These are phyloP conservation scores for Candida namnaoensis DNA, from an alignment of 805 yeast genomes.

Conservation along the genomic window DNA sequence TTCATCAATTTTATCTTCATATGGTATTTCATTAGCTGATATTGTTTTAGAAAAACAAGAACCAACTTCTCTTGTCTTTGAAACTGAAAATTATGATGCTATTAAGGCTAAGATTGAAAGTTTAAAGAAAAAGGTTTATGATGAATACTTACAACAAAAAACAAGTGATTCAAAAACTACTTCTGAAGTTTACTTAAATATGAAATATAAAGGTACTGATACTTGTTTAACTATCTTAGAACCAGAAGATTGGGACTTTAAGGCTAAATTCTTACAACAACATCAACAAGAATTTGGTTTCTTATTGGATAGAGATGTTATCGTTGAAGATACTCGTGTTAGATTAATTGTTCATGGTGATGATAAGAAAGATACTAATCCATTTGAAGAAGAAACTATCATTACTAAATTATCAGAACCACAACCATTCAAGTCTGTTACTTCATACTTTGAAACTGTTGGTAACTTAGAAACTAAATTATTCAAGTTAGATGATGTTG, in stretches of 20 bases:
- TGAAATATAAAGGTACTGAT: slow-evolving; percentile 32
- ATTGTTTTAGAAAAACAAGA: slow-evolving; percentile 14
- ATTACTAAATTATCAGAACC: neutral
- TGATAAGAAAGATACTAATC: slow-evolving; percentile 9
- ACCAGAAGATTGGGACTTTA: slow-evolving; percentile 6
- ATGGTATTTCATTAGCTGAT: slow-evolving; percentile 29
- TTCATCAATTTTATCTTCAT: slow-evolving; percentile 33
- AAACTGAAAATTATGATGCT: slow-evolving; percentile 6
- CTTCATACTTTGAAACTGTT: neutral
- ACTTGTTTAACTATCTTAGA: slow-evolving; percentile 24
- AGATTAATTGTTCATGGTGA: slow-evolving; percentile 14
- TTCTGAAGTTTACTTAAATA: slow-evolving; percentile 25
- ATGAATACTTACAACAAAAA: slow-evolving; percentile 4
- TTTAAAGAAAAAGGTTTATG: neutral
- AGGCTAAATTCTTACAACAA: slow-evolving; percentile 7
- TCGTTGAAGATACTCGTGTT: slow-evolving; percentile 17
- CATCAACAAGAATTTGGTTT: slow-evolving; percentile 18
- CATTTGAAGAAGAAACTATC: slow-evolving; percentile 11
- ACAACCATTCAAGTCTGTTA: neutral
- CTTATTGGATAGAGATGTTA: slow-evolving; percentile 13
- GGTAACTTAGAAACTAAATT: slow-evolving; percentile 12
- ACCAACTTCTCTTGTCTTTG: slow-evolving; percentile 6
- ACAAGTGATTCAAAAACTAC: slow-evolving; percentile 15
- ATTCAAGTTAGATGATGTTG: slow-evolving; percentile 9
- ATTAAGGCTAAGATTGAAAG: neutral